A percentile compares a stretch with the other conserved stretches of the same genome.
Conservation (phyloP, 2,329 filamentous ascomycete genomes). For the Sporothrix mexicana region DNA sequence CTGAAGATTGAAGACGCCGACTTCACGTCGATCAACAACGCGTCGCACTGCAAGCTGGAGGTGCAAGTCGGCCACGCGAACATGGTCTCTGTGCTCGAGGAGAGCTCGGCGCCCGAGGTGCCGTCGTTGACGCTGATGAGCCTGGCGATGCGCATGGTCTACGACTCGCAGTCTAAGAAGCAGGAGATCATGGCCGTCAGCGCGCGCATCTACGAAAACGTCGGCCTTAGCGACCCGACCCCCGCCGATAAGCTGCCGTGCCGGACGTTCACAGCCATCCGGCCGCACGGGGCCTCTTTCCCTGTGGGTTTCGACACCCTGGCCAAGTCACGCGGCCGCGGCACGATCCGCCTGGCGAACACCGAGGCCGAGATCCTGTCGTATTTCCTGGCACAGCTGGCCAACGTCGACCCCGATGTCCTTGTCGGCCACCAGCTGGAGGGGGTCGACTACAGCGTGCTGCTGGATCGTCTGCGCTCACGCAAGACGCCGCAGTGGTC, state of each 20-base stretch:
- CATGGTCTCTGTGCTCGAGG: conserved; percentile 72
- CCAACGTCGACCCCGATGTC: conserved; percentile 89
- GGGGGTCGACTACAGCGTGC: conserved; percentile 91
- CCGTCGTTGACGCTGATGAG: conserved; percentile 97
- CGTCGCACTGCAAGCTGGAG: conserved; percentile 96
- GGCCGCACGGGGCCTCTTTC: conserved; percentile 76
- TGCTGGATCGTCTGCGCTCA: conserved; percentile 84
- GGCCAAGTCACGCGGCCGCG: conserved; percentile 66
- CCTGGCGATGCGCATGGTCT: conserved; percentile 81
- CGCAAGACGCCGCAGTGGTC: conserved; percentile 96
- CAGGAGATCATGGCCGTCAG: conserved; percentile 94
- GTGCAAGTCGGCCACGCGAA: conserved; percentile 80
- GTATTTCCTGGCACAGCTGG: conserved; percentile 87
- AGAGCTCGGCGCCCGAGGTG: conserved; percentile 79
- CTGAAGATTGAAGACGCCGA: conserved; percentile 86
- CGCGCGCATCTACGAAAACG: conserved; percentile 88
- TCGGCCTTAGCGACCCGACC: conserved; percentile 85
- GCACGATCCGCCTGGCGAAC: conserved; percentile 79
- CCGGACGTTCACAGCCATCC: conserved; percentile 88
- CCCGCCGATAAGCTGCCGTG: conserved; percentile 87
- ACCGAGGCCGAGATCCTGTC: conserved; percentile 84
- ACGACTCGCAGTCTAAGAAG: conserved; percentile 92
- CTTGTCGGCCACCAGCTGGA: conserved; percentile 95
- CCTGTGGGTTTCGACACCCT: conserved; percentile 86
- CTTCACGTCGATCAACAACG: conserved; percentile 83